Conservation (phyloP, 192 early-diverging fungal genomes). For the Linnemannia hyalina region DNA sequence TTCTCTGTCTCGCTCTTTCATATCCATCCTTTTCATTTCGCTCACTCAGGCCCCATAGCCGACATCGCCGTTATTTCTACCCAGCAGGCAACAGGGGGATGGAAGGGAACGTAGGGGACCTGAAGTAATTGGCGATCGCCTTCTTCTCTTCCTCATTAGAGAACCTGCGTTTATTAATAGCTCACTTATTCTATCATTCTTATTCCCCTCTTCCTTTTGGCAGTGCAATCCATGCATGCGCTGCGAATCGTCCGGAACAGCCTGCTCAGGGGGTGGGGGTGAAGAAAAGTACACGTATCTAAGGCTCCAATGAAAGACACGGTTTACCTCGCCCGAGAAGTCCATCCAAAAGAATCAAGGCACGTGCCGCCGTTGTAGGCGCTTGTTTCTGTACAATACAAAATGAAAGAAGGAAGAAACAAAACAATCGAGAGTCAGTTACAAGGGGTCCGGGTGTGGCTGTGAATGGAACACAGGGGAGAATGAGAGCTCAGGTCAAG, state of each 20-base stretch:
- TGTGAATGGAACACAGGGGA: not conserved
- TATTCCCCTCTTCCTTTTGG: not conserved
- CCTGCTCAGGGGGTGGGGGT: not conserved
- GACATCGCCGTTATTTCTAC: not conserved
- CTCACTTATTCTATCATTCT: not conserved
- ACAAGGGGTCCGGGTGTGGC: not conserved
- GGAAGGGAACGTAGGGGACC: not conserved
- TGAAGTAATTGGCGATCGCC: not conserved
- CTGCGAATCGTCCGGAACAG: conserved; percentile 7
- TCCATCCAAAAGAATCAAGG: not conserved
- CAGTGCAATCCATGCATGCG: conserved; percentile 3
- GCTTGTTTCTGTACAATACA: not conserved
- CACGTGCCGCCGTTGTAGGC: not conserved
- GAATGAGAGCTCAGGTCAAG: conserved; percentile 41
- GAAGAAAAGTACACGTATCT: not conserved
- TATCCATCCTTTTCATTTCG: not conserved
- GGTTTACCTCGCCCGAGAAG: not conserved
- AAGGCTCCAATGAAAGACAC: not conserved
- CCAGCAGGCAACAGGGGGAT: not conserved
- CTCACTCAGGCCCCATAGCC: not conserved
- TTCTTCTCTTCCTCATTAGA: not conserved
- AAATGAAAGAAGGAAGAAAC: not conserved
- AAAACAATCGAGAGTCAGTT: not conserved
- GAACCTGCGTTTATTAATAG: not conserved
- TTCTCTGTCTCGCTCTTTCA: not conserved